Base-by-base conservation (phyloP, 2,329 filamentous ascomycete species). In the Tolypocladium amazonense region DNA sequence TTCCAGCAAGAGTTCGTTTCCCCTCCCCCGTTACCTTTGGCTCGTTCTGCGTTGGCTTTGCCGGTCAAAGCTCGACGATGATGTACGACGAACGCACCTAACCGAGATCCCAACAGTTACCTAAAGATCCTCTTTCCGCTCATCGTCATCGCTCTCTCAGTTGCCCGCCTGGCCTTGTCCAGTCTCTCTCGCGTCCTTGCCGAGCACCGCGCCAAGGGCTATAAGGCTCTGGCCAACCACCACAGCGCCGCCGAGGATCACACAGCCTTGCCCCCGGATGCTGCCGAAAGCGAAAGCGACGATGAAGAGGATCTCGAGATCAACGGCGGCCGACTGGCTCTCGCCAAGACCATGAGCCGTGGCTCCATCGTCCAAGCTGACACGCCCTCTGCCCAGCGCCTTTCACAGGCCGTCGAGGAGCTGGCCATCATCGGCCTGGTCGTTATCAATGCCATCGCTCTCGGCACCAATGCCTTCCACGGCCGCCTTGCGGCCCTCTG, bases 71-170 rank as follows among this genome's bases (percentile, higher is more conserved):
- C 56, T 12, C 8, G 18, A 35, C 38, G 15, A 37, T 39, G 18
- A 35, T 50, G 39, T 23, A 39, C 41, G n/a, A 30, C 52, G 20
- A 27, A 37, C 18, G 27, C 37, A 14, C 3, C 59, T 60, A 23
- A 60, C 56, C 15, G 23, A 55, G 20, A 56, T 20, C 18, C 43
- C 54, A 20, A 56, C 58, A 75, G 73, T 60, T 75, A 73, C 60
- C 72, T 76, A 53, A 87, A 90, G 73, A 85, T 90, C 62, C 78
- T 96, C 55, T 80, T 97, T 59, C 94, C 94, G 59, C 77, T 94
- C 62, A 76, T 87, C 62, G 79, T 88, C 60, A 84, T 92, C 72
- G 81, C 76, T 63, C 66, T 88, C 33, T 97, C 94, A 8, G 72
- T 92, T 65, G 71, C 89, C 58, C 79, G 86, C 65, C 81, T 96